Evolutionary conservation across 768 basidiomycete genomes (phyloP).

Genomic region (Kwoniella sp.): DNA sequence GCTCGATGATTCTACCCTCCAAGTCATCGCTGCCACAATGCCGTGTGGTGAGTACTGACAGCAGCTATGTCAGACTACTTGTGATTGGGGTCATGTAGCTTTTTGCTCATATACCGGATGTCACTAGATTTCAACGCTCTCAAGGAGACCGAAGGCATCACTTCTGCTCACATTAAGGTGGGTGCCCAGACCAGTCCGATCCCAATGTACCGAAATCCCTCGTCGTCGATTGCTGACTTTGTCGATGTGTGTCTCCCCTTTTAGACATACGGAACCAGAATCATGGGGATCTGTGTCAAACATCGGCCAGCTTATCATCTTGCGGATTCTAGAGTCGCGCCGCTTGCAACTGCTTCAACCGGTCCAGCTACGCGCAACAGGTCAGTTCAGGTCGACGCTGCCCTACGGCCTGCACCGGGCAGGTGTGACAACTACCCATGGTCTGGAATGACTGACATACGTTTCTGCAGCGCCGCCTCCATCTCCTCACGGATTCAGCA

Average conservation of each 20-base stretch:
- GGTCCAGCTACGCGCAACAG: conserved; percentile 8
- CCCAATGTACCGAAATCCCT: too few relatives aligned
- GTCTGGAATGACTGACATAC: not conserved
- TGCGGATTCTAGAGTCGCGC: conserved; percentile 10
- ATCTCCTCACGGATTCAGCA: conserved; percentile 8
- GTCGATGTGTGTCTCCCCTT: not conserved
- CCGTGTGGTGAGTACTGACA: conserved; percentile 41
- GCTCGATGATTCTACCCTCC: conserved; percentile 39
- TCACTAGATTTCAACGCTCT: conserved; percentile 7
- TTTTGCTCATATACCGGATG: not conserved
- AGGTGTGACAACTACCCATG: too few relatives aligned
- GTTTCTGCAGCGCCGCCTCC: not conserved
- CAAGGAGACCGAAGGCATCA: conserved; percentile 40
- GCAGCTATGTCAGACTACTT: not conserved
- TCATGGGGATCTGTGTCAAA: conserved; percentile 23
- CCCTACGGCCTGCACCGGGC: not conserved
- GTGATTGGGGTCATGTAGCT: not conserved
- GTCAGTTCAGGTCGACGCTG: not conserved
- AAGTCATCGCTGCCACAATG: conserved; percentile 48
- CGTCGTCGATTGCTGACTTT: not conserved
- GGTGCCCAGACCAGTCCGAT: not conserved
- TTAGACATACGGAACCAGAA: conserved; percentile 18
- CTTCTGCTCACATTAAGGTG: conserved; percentile 41
- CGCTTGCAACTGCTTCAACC: conserved; percentile 13
- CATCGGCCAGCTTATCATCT: conserved; percentile 22